Evolutionary conservation across 2,329 filamentous ascomycete genomes (phyloP), one percentile per base, ranked within the genome.

Genomic region (Fusarium decemcellulare): DNA sequence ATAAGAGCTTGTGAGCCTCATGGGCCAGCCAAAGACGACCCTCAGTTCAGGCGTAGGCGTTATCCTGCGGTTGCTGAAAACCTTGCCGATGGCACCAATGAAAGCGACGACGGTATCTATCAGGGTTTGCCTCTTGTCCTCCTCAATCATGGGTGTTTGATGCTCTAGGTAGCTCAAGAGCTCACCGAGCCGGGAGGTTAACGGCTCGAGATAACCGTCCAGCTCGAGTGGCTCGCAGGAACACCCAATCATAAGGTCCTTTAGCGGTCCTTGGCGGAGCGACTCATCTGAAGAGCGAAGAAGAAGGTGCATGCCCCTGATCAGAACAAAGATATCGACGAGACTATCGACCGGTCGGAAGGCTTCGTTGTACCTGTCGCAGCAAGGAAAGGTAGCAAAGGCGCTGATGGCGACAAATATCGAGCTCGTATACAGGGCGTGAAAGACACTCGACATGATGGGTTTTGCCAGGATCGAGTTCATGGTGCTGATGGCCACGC

Each of bases 391-490:
- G 1, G 54, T 65, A 2, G 47, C 61, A 12, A 65, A 65, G 7
- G 57, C 65, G 30, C 57, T 59, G 12, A 67, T 62, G 27, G 60
- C 57, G 5, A 67, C 34, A 10, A 65, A 67, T 39, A 67, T 56
- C 2, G 65, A 67, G 27, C 52, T 67, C n/a, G 61, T 61, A 7
- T 65, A 67, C 11, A 67, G 27, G 6, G 65, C 65, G 14, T 67
- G 65, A 10, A 50, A 62, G 6, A 46, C 52, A 9, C 8, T 32
- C 5, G 53, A 15, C 2, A 44, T 18, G 5, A 47, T 10, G 3
- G 48, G 16, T 4, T 40, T 48, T 6, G 43, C 44, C 2, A 67
- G 29, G 3, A 61, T 37, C 1, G 53, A 42, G 15, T 55, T 64
- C 40, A 65, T 62, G 27, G 48, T 56, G 8, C 37, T 52, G 34